Evolutionary conservation across 176 grass and related monocot genomes (phyloP).

Genomic region (Eremochloa ophiuroides): DNA sequence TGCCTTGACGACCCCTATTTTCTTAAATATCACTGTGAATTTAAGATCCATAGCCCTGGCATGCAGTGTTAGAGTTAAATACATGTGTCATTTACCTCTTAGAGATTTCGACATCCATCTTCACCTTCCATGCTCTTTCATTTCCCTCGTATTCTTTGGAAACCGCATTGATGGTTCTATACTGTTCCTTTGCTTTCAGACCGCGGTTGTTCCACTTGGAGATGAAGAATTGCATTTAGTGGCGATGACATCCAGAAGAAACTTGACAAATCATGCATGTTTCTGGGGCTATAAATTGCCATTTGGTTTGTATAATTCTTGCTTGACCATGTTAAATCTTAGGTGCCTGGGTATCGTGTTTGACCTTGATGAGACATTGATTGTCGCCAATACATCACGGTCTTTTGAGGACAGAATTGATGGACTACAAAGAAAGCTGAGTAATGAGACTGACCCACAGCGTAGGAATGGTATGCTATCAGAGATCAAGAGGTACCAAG

Average conservation of each 20-base stretch:
- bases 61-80: not conserved
- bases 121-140: not conserved
- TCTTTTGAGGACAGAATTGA: constrained; percentile 97
- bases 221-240: constrained; percentile 96
- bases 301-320: constrained; percentile 71
- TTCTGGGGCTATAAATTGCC: constrained; percentile 93
- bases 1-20: not conserved
- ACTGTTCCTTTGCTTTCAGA: constrained; percentile 54
- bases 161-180: constrained; percentile 6
- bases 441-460: constrained; percentile 77
- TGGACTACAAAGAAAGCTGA: constrained; percentile 84
- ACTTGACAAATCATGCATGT: constrained; percentile 53
- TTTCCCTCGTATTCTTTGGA: not conserved
- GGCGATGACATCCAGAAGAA: constrained; percentile 77
- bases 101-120: not conserved
- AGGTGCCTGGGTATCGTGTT: constrained; percentile 92
- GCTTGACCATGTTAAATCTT: constrained; percentile 89
- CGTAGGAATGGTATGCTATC: constrained; percentile 74
- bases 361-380: constrained; percentile 96
- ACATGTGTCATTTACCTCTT: not conserved
- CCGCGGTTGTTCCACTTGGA: constrained; percentile 73
- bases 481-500: constrained; percentile 97
- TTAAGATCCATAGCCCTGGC: not conserved
- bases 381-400: constrained; percentile 82
- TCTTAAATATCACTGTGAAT: not conserved